A percentile compares a stretch with the other conserved stretches of the same genome.
Evolutionary conservation across 257 asterid genomes (phyloP).

Genomic region (Solanum virginianum): DNA sequence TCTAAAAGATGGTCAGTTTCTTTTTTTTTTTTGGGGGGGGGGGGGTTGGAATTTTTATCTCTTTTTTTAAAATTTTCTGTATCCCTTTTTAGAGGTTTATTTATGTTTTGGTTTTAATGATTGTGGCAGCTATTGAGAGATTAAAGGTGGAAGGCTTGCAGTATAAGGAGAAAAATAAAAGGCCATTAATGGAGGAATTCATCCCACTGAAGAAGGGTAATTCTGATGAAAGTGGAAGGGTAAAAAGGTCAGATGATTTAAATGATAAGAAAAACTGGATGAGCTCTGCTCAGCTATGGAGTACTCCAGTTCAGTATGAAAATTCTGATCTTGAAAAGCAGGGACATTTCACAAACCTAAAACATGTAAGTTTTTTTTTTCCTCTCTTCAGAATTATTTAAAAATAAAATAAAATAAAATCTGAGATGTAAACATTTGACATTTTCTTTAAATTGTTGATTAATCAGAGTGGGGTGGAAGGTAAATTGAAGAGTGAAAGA

Average conservation of each 20-base stretch:
- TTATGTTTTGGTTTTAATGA: background rate
- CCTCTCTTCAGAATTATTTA: background rate
- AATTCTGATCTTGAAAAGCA: background rate
- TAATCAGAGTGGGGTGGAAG: conserved; percentile 19
- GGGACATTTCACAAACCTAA: background rate
- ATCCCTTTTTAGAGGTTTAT: background rate
- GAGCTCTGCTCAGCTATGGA: conserved; percentile 53
- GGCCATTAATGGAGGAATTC: conserved; percentile 18
- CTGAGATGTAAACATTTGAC: background rate
- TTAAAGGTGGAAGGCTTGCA: conserved; percentile 25
- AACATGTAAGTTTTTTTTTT: conserved; percentile 12
- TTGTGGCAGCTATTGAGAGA: conserved; percentile 31
- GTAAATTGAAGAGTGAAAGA: conserved; percentile 9
- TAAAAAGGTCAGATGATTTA: conserved; percentile 18
- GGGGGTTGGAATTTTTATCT: background rate
- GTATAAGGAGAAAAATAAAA: conserved; percentile 8
- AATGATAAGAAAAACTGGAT: conserved; percentile 41
- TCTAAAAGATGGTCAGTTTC: conserved; percentile 19
- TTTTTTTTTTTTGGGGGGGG: background rate
- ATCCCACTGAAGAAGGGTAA: background rate
- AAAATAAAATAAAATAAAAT: background rate
- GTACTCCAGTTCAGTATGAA: conserved; percentile 29
- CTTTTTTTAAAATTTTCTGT: background rate
- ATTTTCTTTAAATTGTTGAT: background rate
- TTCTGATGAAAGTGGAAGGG: conserved; percentile 12